Conservation (phyloP, 495 filamentous ascomycete species). For the Aspergillus steynii region DNA sequence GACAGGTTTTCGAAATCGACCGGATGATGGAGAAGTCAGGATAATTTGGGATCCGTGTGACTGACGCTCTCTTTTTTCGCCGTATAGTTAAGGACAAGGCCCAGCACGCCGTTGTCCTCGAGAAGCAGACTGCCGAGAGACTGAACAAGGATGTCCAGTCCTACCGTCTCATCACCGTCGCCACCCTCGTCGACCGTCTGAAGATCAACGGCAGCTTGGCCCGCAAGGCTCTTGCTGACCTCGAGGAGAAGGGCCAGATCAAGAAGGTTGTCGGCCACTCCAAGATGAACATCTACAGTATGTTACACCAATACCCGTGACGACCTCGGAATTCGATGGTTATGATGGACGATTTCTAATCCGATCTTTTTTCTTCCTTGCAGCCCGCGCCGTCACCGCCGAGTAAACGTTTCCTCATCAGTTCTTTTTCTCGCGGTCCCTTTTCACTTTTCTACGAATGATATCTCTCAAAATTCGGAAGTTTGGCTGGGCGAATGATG, state of each 20-base stretch:
- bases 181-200: constrained; percentile 96
- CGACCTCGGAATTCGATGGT: neutral
- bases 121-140: constrained; percentile 67
- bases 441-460: constrained; percentile 45
- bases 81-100: constrained; percentile 99
- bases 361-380: constrained; percentile 1
- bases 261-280: constrained; percentile 97
- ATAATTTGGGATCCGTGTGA: neutral
- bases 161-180: constrained; percentile 98
- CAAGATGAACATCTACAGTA: constrained; percentile 97
- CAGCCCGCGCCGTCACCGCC: constrained; percentile 52
- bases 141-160: constrained; percentile 98
- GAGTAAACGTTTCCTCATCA: constrained; percentile 46
- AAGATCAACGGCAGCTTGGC: constrained; percentile 99
- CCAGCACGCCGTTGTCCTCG: constrained; percentile 85
- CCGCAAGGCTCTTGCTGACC: constrained; percentile 81
- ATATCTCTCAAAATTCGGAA: constrained; percentile 46
- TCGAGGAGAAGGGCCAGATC: constrained; percentile 97
- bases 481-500: constrained; percentile 45
- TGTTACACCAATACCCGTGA: constrained; percentile 18
- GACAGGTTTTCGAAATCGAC: constrained; percentile 12
- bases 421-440: constrained; percentile 43
- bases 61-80: constrained; percentile 28
- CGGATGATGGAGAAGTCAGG: constrained; percentile 22
- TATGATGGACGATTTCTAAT: constrained; percentile 21